phyloP scores from a whole-genome alignment of 2,329 filamentous ascomycete species.

The Coniochaeta hoffmannii region DNA sequence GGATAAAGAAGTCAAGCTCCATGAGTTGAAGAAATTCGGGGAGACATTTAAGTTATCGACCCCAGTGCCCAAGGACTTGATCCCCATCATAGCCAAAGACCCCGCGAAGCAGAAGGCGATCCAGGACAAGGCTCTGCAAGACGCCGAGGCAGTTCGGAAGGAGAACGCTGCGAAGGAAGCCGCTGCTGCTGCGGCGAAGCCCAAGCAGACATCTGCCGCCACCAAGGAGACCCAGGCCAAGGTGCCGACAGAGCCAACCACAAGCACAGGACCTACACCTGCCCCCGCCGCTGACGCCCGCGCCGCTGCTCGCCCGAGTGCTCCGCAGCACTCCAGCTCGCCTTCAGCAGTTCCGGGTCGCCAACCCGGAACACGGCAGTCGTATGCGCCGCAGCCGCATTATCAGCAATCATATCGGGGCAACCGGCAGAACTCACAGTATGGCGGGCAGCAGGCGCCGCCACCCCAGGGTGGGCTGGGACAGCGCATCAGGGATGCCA shows the following conservation, averaged over 20 bases:
- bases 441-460: slow-evolving; percentile 32
- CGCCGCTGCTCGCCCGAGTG: slow-evolving; percentile 21
- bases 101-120: slow-evolving; percentile 86
- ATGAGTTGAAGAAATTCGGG: slow-evolving; percentile 92
- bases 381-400: slow-evolving; percentile 33
- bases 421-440: slow-evolving; percentile 35
- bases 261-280: slow-evolving; percentile 10
- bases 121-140: slow-evolving; percentile 24
- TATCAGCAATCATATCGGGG: slow-evolving; percentile 42
- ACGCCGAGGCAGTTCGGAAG: slow-evolving; percentile 41
- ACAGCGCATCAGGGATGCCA: slow-evolving; percentile 45
- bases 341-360: slow-evolving; percentile 27
- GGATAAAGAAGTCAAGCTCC: slow-evolving; percentile 88
- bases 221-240: slow-evolving; percentile 38
- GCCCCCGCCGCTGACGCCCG: slow-evolving; percentile 11
- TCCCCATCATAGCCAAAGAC: slow-evolving; percentile 94
- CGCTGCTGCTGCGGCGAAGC: slow-evolving; percentile 35
- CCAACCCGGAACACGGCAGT: slow-evolving; percentile 40
- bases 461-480: slow-evolving; percentile 37
- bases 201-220: slow-evolving; percentile 37
- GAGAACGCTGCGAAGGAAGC: slow-evolving; percentile 61
- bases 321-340: slow-evolving; percentile 23
- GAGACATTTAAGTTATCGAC: slow-evolving; percentile 90
- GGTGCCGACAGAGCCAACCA: slow-evolving; percentile 16
- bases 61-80: slow-evolving; percentile 82